Conservation (phyloP, 139 green algal genomes). For the Auxenochlorella pyrenoidosa region DNA sequence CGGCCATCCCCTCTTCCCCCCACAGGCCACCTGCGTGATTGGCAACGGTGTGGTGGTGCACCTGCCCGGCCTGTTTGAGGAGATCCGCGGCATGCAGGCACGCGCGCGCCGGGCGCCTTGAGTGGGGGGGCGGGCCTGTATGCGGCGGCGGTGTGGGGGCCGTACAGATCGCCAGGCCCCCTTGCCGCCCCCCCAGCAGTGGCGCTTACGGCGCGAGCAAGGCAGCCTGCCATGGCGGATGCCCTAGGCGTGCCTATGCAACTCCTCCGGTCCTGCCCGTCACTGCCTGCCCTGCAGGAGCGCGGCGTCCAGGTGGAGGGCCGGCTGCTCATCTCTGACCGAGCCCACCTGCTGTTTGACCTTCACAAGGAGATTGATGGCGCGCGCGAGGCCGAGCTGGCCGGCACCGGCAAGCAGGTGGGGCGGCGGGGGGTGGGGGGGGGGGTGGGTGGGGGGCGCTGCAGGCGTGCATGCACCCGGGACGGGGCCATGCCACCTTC, state of each 20-base stretch:
- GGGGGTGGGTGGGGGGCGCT: neutral
- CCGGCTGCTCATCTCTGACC: slow-evolving; percentile 82
- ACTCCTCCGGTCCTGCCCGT: too few relatives aligned
- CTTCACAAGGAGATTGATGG: slow-evolving; percentile 99
- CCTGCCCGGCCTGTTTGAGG: slow-evolving; percentile 93
- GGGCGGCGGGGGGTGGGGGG: neutral
- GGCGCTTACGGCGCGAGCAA: too few relatives aligned
- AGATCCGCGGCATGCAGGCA: slow-evolving; percentile 75
- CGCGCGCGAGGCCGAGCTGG: slow-evolving; percentile 77
- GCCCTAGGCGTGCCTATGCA: too few relatives aligned
- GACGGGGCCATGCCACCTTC: too few relatives aligned
- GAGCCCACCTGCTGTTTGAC: slow-evolving; percentile 98
- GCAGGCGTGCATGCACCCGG: too few relatives aligned
- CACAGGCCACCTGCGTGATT: slow-evolving; percentile 86
- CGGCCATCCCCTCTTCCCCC: too few relatives aligned
- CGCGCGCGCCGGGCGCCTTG: neutral
- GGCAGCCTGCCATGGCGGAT: too few relatives aligned
- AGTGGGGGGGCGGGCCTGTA: too few relatives aligned
- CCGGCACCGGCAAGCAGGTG: slow-evolving; percentile 35
- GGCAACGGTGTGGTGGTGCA: slow-evolving; percentile 98
- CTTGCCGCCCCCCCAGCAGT: too few relatives aligned
- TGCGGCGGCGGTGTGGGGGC: too few relatives aligned
- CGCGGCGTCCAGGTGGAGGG: slow-evolving; percentile 59
- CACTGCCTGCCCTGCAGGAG: slow-evolving; percentile 27
- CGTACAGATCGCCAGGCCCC: too few relatives aligned